phyloP scores from a whole-genome alignment of 306 rosid genomes.

The Castanospermum australe region DNA sequence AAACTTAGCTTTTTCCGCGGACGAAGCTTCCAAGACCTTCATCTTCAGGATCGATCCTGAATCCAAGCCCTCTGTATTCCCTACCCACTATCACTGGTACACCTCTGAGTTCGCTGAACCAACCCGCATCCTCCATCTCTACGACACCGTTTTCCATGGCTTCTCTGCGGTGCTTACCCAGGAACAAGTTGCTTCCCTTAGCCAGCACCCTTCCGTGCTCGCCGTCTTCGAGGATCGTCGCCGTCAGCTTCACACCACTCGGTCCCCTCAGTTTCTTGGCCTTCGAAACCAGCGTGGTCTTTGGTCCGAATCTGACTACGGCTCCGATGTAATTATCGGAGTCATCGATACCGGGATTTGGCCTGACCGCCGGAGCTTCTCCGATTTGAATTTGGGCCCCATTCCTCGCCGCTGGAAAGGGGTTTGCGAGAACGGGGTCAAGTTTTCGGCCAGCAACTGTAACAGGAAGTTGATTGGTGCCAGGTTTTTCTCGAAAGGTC shows the following conservation, averaged over 20 bases:
- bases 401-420: constrained; percentile 69
- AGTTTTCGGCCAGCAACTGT: constrained; percentile 41
- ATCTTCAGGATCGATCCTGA: constrained; percentile 48
- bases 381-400: constrained; percentile 59
- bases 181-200: constrained; percentile 32
- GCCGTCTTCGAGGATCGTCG: constrained; percentile 62
- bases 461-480: constrained; percentile 65
- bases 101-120: constrained; percentile 57
- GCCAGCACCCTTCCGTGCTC: constrained; percentile 51
- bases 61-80: constrained; percentile 65
- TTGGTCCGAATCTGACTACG: constrained; percentile 75
- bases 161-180: constrained; percentile 58
- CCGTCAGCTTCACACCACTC: constrained; percentile 73
- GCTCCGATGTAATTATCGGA: constrained; percentile 67
- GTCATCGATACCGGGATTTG: constrained; percentile 67
- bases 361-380: constrained; percentile 70
- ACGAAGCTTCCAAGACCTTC: constrained; percentile 41
- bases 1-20: not conserved
- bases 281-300: constrained; percentile 71
- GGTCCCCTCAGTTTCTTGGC: constrained; percentile 77
- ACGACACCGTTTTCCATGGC: constrained; percentile 72
- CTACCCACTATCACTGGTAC: constrained; percentile 74
- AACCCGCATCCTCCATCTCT: constrained; percentile 49
- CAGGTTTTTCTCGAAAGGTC: constrained; percentile 65
- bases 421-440: constrained; percentile 49